Evolutionary conservation across 2,329 filamentous ascomycete species (phyloP), one percentile per base, ranked within the genome.

Genomic region (Dryadomyces quercivorus): DNA sequence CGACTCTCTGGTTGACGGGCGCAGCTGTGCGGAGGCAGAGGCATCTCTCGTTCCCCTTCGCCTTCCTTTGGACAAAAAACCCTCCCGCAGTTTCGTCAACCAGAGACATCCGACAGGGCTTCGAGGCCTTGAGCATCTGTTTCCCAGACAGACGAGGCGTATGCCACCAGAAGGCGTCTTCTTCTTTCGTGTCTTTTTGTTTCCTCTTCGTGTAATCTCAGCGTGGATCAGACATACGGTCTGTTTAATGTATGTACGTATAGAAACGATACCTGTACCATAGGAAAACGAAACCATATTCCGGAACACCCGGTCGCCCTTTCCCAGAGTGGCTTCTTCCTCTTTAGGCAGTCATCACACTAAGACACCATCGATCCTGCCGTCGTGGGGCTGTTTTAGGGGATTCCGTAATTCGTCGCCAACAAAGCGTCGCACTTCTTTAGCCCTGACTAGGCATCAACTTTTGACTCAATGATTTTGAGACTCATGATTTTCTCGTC

Each of bases 1-100:
- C 56, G 56, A 55, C 56, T 59, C 53, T 58, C 56, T 55, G 55
- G 57, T 51, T 59, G 57, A 58, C 22, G 49, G 52, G 34, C 12
- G 26, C 26, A 31, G 26, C 26, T 40, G 36, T 40, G 36, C 9
- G 36, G 36, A 15, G 36, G 15, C 10, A 16, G 10, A 12, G 36
- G 36, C 10, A 8, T 12, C 3, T 3, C 36, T 40, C 5, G 4
- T 16, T 8, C 36, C 9, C 36, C 15, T 12, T 45, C n/a, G n/a
- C n/a, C n/a, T 45, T 21, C 20, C 43, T 45, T 21, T 45, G 26
- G 26, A 31, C 26, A 40, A 16, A 36, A 15, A 40, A 40, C 36
- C 36, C 36, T 40, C 13, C 44, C n/a, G n/a, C 18, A 10, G 47
- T 12, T 22, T 40, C 9, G 36, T 40, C 36, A 40, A 40, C 26